Percentiles rank a stretch among this genome's conserved stretches.
Evolutionary conservation across 129 eudicot species (phyloP).

Genomic region (Logfia minima): DNA sequence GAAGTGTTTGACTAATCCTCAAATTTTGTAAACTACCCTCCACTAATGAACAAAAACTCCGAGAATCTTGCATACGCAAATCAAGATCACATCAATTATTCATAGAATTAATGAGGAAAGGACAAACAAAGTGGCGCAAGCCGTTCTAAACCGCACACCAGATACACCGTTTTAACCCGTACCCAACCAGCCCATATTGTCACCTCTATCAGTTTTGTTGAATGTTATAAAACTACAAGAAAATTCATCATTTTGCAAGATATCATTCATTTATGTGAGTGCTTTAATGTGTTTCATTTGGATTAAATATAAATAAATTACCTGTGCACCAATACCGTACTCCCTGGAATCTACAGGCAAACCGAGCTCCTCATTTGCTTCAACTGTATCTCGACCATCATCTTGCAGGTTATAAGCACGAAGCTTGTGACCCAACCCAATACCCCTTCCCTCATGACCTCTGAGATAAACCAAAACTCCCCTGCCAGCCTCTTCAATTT

Average conservation of each 20-base stretch:
- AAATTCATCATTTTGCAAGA: not conserved
- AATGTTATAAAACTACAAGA: not conserved
- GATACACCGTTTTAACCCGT: not conserved
- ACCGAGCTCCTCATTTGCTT: slow-evolving; percentile 96
- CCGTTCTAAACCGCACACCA: not conserved
- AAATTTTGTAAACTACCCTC: too few species aligned
- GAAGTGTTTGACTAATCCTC: not conserved
- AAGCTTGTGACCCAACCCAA: slow-evolving; percentile 96
- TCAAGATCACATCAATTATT: too few species aligned
- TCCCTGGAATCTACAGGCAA: slow-evolving; percentile 89
- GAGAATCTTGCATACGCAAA: too few species aligned
- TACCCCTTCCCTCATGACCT: slow-evolving; percentile 95
- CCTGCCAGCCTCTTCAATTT: slow-evolving; percentile 53
- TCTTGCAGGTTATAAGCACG: slow-evolving; percentile 97
- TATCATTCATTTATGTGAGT: not conserved
- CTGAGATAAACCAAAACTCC: slow-evolving; percentile 56
- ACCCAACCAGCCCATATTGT: not conserved
- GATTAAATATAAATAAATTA: slow-evolving; percentile 8
- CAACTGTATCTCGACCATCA: slow-evolving; percentile 96
- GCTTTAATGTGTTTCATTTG: not conserved
- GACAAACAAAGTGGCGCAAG: not conserved
- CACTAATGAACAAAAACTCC: too few species aligned
- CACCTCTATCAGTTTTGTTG: not conserved
- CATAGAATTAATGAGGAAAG: not conserved
- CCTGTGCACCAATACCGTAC: slow-evolving; percentile 67